phyloP scores from a whole-genome alignment of 352 stramenopile genomes.

The Pythium rishiriense region DNA sequence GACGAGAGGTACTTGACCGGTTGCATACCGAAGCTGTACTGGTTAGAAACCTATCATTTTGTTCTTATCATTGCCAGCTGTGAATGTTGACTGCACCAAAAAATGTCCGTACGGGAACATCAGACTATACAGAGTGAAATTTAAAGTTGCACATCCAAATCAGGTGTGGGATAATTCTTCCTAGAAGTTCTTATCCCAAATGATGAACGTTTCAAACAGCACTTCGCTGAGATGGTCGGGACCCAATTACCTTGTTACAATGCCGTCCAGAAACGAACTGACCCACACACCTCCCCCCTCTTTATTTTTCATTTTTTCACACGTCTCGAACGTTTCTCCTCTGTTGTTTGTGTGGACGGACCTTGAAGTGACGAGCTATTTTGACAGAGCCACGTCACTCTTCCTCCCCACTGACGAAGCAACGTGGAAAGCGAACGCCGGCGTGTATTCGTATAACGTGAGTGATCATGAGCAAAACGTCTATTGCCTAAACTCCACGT shows the following conservation, averaged over 20 bases:
- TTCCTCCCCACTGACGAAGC: too few species aligned
- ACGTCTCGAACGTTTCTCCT: neutral
- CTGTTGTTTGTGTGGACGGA: neutral
- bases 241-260: constrained; percentile 83
- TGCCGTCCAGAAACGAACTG: constrained; percentile 71
- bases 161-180: constrained; percentile 82
- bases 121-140: neutral
- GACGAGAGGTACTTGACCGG: too few species aligned
- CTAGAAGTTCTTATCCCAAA: constrained; percentile 84
- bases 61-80: too few species aligned
- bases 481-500: neutral
- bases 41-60: too few species aligned
- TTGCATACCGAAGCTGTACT: too few species aligned
- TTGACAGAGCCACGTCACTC: neutral
- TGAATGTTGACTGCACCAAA: too few species aligned
- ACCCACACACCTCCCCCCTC: constrained; percentile 40
- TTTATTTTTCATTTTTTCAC: neutral
- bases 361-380: too few species aligned
- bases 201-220: constrained; percentile 81
- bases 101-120: constrained; percentile 13
- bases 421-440: neutral
- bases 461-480: neutral
- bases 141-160: neutral
- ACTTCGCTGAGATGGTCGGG: constrained; percentile 70
- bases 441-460: neutral